Evolutionary conservation across 164 flowering plant species (phyloP).

Genomic region (Hamamelis virginiana): DNA sequence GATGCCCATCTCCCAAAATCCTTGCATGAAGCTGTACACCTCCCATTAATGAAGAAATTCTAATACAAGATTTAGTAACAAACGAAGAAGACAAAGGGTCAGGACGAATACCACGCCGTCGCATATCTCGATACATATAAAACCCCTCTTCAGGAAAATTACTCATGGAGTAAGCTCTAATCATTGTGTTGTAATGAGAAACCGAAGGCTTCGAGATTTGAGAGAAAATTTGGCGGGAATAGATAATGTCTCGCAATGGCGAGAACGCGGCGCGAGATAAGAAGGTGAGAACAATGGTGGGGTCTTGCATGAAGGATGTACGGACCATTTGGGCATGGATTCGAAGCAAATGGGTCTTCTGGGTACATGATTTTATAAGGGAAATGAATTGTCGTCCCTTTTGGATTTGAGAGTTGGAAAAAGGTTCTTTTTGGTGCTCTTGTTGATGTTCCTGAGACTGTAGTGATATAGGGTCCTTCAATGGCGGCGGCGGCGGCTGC

Average conservation of each 20-base stretch:
- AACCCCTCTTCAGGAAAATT: slow-evolving; percentile 42
- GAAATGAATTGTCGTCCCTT: slow-evolving; percentile 19
- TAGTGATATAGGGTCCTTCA: background rate
- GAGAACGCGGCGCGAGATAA: slow-evolving; percentile 33
- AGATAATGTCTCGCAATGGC: slow-evolving; percentile 26
- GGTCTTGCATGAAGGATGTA: slow-evolving; percentile 37
- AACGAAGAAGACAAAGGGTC: slow-evolving; percentile 51
- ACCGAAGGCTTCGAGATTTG: slow-evolving; percentile 35
- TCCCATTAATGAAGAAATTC: slow-evolving; percentile 21
- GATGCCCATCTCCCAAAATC: slow-evolving; percentile 53
- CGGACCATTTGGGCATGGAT: slow-evolving; percentile 62
- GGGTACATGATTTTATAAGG: slow-evolving; percentile 43
- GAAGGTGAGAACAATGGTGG: slow-evolving; percentile 37
- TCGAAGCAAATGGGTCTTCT: slow-evolving; percentile 50
- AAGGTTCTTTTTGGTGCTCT: background rate
- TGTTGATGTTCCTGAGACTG: background rate
- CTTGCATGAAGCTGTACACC: slow-evolving; percentile 61
- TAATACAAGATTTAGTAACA: slow-evolving; percentile 47
- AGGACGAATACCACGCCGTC: slow-evolving; percentile 30
- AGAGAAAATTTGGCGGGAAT: slow-evolving; percentile 43
- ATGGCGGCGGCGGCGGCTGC: too few species aligned
- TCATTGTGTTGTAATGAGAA: slow-evolving; percentile 45
- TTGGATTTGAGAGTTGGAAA: background rate
- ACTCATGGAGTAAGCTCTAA: slow-evolving; percentile 54
- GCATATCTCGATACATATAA: slow-evolving; percentile 43